These are phyloP conservation scores for Hordeum pubiflorum DNA, from an alignment of 202 grass and related monocot species.

Conservation along the genomic window DNA sequence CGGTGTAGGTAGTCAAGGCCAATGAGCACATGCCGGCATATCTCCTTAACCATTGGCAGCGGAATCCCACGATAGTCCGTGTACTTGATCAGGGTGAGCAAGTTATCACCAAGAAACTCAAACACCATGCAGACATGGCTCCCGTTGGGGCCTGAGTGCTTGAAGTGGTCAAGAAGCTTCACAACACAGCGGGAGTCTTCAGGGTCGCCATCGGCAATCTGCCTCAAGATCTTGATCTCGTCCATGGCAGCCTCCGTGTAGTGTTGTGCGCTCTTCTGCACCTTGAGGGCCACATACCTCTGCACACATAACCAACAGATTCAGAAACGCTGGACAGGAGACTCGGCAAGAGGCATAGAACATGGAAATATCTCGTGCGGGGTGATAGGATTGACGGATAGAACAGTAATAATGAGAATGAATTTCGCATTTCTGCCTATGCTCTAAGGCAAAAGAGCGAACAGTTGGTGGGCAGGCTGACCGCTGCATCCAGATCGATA, in stretches of 20 bases:
- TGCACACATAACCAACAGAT: slow-evolving; percentile 32
- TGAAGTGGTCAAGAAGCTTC: slow-evolving; percentile 97
- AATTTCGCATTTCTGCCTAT: neutral
- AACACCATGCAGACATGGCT: slow-evolving; percentile 99
- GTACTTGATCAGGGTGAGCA: slow-evolving; percentile 92
- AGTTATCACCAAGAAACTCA: slow-evolving; percentile 96
- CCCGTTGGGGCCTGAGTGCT: slow-evolving; percentile 87
- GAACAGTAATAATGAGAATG: neutral
- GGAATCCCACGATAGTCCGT: slow-evolving; percentile 68
- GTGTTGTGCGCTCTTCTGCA: slow-evolving; percentile 96
- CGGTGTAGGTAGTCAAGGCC: slow-evolving; percentile 92
- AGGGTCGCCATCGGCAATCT: slow-evolving; percentile 76
- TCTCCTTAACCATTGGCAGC: slow-evolving; percentile 84
- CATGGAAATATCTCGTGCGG: neutral
- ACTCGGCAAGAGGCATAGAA: neutral
- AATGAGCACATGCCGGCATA: slow-evolving; percentile 78
- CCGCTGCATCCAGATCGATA: slow-evolving; percentile 27
- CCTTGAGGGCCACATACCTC: slow-evolving; percentile 92
- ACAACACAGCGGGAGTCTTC: slow-evolving; percentile 75
- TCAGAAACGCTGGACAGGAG: neutral
- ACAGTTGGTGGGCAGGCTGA: slow-evolving; percentile 22
- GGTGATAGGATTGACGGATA: neutral
- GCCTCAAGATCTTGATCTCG: slow-evolving; percentile 96
- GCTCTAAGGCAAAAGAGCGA: slow-evolving; percentile 16
- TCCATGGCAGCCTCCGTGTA: slow-evolving; percentile 98